Base-by-base conservation (phyloP, 2,329 filamentous ascomycete species). In the Trichophyton equinum region DNA sequence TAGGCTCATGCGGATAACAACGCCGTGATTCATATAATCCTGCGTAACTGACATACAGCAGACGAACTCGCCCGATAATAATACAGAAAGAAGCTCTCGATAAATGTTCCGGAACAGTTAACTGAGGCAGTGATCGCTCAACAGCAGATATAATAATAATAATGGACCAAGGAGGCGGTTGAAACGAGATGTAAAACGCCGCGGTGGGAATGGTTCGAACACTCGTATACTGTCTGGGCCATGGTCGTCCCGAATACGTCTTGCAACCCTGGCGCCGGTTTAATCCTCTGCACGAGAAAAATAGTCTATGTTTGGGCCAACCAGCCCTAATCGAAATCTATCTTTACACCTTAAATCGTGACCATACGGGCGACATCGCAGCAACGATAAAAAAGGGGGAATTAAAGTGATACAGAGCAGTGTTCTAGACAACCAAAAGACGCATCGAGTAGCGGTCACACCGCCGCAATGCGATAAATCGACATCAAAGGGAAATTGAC, bases 271-370 rank as follows among this genome's bases (percentile, higher is more conserved):
- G 51, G 51, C 51, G n/a, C 25, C 51, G 15, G 51, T 55, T 55
- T 20, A 13, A 55, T 55, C 20, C 51, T 55, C 51, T 55, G 51
- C 51, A 55, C 51, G 18, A 20, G 51, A n/a, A n/a, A 55, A n/a
- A 55, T 55, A 55, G 51, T 55, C 51, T 55, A 55, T 55, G 51
- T 55, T 55, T 55, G 51, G 51, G 27, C 51, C 51, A 55, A 38
- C 51, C 51, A 36, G 51, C 51, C 51, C 51, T 18, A 55, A 55
- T 55, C 51, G n/a, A 36, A 55, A 55, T 55, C 13, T 33, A 55
- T 27, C 13, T 30, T 36, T 30, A 55, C 51, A 55, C 51, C 51
- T 55, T 55, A 55, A 55, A 55, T 55, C 25, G 25, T 55, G 51
- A 55, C 27, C 13, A 36, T 8, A 18, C 15, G 51, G 22, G 51